A percentile compares a stretch with the other conserved stretches of the same genome.
Evolutionary conservation across 2,329 filamentous ascomycete species (phyloP).

Genomic region (Trichoderma sp.): DNA sequence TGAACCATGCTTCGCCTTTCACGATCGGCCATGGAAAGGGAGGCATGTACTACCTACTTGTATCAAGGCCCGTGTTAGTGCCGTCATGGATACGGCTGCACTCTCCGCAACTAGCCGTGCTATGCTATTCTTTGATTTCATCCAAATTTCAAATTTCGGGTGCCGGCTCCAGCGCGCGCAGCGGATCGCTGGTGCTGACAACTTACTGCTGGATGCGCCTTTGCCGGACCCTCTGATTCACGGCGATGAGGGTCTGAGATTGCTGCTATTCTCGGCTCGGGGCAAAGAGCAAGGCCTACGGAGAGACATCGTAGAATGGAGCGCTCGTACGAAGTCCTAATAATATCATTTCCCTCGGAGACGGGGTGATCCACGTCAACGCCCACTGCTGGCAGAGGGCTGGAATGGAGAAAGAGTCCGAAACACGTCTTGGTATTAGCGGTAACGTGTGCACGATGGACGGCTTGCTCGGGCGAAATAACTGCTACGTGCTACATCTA

Average conservation of each 20-base stretch:
- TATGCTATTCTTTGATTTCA: background rate
- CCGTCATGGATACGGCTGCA: background rate
- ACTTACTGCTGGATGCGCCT: background rate
- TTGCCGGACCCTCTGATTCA: background rate
- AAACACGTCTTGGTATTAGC: constrained; percentile 4
- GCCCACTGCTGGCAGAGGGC: background rate
- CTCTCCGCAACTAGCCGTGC: background rate
- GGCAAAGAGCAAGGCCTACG: background rate
- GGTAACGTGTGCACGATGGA: background rate
- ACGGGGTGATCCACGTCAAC: background rate
- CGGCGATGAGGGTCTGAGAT: background rate
- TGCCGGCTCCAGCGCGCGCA: constrained; percentile 5
- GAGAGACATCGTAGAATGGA: background rate
- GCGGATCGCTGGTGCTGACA: constrained; percentile 15
- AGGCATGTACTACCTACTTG: too few species aligned
- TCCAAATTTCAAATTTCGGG: background rate
- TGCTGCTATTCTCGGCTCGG: constrained; percentile 14
- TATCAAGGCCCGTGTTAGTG: background rate
- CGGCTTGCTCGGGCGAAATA: background rate
- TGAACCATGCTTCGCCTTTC: background rate
- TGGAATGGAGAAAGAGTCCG: background rate
- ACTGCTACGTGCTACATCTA: too few species aligned
- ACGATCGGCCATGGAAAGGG: constrained; percentile 1
- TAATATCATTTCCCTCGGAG: background rate
- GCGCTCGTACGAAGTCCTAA: background rate